Percentiles rank a stretch among this genome's conserved stretches.
phyloP scores from a whole-genome alignment of 371 early-diverging fungal genomes.

The Lichtheimia ornata region DNA sequence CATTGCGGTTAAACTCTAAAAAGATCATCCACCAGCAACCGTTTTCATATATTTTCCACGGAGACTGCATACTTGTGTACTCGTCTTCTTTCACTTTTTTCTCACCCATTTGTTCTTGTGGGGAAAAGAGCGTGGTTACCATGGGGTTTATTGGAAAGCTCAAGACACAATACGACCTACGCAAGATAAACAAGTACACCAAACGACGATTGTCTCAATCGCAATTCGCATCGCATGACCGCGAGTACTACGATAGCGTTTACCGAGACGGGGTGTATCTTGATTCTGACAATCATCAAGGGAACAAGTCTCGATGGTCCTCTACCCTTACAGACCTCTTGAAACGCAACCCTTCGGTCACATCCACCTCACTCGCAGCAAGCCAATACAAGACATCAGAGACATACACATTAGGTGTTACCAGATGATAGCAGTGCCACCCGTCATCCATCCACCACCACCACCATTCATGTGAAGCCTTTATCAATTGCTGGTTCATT shows the following conservation, averaged over 20 bases:
- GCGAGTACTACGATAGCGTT: constrained; percentile 36
- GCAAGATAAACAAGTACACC: constrained; percentile 45
- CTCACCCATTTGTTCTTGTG: constrained; percentile 3
- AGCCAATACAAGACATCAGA: constrained; percentile 41
- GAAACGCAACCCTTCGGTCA: constrained; percentile 11
- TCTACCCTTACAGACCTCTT: constrained; percentile 16
- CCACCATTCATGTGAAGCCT: no score
- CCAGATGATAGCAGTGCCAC: constrained; percentile 1
- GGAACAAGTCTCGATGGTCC: constrained; percentile 24
- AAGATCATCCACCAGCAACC: neutral
- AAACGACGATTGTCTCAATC: constrained; percentile 41
- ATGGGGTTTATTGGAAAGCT: constrained; percentile 46
- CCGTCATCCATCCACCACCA: no score
- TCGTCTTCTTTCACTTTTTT: constrained; percentile 6
- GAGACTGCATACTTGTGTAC: neutral
- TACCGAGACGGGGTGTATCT: constrained; percentile 45
- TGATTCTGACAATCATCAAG: constrained; percentile 8
- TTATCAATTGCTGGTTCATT: no score
- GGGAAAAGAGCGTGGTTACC: neutral
- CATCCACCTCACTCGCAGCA: constrained; percentile 10
- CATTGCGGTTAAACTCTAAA: neutral
- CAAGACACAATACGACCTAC: constrained; percentile 29
- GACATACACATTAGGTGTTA: constrained; percentile 23
- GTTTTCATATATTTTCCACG: constrained; percentile 3
- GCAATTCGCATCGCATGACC: constrained; percentile 41